A percentile compares a stretch with the other conserved stretches of the same genome.
phyloP scores from a whole-genome alignment of 345 rosid genomes.

The Iberis pinnata region DNA sequence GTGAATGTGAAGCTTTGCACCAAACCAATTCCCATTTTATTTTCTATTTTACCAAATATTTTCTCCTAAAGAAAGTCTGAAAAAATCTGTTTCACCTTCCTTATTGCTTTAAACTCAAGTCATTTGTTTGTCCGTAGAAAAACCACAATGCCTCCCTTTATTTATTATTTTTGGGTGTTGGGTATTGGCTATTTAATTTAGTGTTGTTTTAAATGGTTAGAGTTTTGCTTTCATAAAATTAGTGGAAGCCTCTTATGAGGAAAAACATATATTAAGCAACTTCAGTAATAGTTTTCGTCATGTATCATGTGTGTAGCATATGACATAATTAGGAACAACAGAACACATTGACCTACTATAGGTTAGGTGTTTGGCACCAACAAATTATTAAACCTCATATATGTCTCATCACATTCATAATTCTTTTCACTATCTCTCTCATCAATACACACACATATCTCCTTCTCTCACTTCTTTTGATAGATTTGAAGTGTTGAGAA shows the following conservation, averaged over 20 bases:
- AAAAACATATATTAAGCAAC: constrained; percentile 19
- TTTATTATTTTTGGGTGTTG: neutral
- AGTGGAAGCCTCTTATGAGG: constrained; percentile 14
- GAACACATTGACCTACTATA: constrained; percentile 15
- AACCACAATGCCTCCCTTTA: constrained; percentile 8
- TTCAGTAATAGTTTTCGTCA: constrained; percentile 9
- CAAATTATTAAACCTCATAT: constrained; percentile 24
- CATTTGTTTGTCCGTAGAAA: constrained; percentile 10
- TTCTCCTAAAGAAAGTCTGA: too few species aligned
- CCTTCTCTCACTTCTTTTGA: constrained; percentile 13
- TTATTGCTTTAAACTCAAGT: too few species aligned
- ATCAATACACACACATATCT: neutral
- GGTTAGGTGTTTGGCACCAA: constrained; percentile 31
- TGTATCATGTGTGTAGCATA: constrained; percentile 9
- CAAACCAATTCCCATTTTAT: too few species aligned
- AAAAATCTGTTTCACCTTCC: too few species aligned
- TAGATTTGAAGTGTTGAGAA: constrained; percentile 12
- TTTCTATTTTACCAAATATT: too few species aligned
- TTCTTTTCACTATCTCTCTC: constrained; percentile 4
- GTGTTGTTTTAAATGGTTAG: constrained; percentile 14
- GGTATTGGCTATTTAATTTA: too few species aligned
- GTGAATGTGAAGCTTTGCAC: too few species aligned
- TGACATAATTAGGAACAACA: constrained; percentile 18
- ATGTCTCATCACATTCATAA: constrained; percentile 18
- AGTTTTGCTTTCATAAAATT: constrained; percentile 22